Conservation (phyloP, 169 alveolate species). For the Cryptosporidium canis region DNA sequence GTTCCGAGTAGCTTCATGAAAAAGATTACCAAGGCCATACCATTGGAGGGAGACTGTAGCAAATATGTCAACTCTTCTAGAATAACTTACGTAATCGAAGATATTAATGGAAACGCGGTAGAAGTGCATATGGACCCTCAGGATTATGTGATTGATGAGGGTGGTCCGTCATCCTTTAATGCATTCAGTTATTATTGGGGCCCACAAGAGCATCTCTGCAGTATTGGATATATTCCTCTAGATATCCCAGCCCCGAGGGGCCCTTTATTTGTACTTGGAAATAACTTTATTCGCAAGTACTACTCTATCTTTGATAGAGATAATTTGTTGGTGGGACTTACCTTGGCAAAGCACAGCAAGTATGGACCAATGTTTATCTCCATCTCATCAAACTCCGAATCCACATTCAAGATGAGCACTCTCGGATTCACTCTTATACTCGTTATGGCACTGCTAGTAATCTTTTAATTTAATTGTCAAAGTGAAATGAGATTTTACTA, state of each 20-base stretch:
- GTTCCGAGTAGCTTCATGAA: slow-evolving; percentile 60
- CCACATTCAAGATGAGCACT: neutral
- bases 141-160: slow-evolving; percentile 81
- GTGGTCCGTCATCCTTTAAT: slow-evolving; percentile 73
- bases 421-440: neutral
- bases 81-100: slow-evolving; percentile 76
- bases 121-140: slow-evolving; percentile 78
- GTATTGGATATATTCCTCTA: slow-evolving; percentile 82
- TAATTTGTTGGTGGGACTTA: slow-evolving; percentile 81
- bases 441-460: neutral
- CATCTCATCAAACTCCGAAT: slow-evolving; percentile 4
- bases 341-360: slow-evolving; percentile 79
- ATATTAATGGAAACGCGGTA: slow-evolving; percentile 76
- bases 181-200: slow-evolving; percentile 34
- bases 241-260: slow-evolving; percentile 87
- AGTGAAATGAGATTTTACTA: neutral
- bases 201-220: slow-evolving; percentile 76
- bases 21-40: slow-evolving; percentile 32
- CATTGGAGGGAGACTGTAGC: slow-evolving; percentile 38
- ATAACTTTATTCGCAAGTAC: slow-evolving; percentile 81
- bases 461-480: neutral
- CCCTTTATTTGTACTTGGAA: slow-evolving; percentile 85
- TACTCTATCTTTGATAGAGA: slow-evolving; percentile 86
- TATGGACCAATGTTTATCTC: slow-evolving; percentile 62
- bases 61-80: slow-evolving; percentile 25